These are phyloP conservation scores for Fusarium guadeloupense DNA, from an alignment of 2,329 filamentous ascomycete genomes.

Conservation along the genomic window DNA sequence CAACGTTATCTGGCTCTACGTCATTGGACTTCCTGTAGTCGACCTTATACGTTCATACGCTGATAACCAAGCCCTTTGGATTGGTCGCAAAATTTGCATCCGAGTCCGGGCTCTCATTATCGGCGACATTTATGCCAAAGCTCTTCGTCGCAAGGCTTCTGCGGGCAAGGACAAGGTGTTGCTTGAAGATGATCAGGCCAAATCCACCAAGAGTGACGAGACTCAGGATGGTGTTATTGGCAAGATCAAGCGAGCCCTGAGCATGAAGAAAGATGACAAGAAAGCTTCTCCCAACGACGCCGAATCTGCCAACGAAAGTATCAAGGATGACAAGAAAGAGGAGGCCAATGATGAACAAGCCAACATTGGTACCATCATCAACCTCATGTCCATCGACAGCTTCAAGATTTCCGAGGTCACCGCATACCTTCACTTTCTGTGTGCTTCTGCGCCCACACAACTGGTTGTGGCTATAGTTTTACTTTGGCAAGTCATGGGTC, in stretches of 20 bases:
- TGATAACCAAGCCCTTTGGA: slow-evolving; percentile 89
- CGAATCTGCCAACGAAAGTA: slow-evolving; percentile 47
- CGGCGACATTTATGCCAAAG: slow-evolving; percentile 97
- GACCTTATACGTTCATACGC: slow-evolving; percentile 83
- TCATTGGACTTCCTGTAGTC: slow-evolving; percentile 86
- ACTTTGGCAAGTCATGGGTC: slow-evolving; percentile 89
- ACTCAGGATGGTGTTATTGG: slow-evolving; percentile 54
- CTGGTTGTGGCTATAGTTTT: slow-evolving; percentile 81
- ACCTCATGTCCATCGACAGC: slow-evolving; percentile 98
- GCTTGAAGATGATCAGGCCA: slow-evolving; percentile 59
- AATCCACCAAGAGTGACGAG: slow-evolving; percentile 47
- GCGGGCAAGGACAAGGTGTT: slow-evolving; percentile 78
- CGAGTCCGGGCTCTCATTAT: slow-evolving; percentile 93
- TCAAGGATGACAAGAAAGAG: slow-evolving; percentile 50
- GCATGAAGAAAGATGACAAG: slow-evolving; percentile 67
- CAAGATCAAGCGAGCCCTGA: slow-evolving; percentile 65
- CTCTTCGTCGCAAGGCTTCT: slow-evolving; percentile 87
- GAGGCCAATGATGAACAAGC: slow-evolving; percentile 73
- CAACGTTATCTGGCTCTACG: slow-evolving; percentile 95
- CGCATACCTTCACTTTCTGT: slow-evolving; percentile 94
- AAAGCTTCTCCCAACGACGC: slow-evolving; percentile 49
- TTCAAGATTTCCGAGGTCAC: slow-evolving; percentile 98
- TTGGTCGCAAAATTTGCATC: slow-evolving; percentile 93
- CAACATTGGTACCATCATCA: slow-evolving; percentile 97
- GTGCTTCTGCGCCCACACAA: slow-evolving; percentile 90